Evolutionary conservation across 192 early-diverging fungal genomes (phyloP), one percentile per base, ranked within the genome.

Genomic region (Coemansia sp.): DNA sequence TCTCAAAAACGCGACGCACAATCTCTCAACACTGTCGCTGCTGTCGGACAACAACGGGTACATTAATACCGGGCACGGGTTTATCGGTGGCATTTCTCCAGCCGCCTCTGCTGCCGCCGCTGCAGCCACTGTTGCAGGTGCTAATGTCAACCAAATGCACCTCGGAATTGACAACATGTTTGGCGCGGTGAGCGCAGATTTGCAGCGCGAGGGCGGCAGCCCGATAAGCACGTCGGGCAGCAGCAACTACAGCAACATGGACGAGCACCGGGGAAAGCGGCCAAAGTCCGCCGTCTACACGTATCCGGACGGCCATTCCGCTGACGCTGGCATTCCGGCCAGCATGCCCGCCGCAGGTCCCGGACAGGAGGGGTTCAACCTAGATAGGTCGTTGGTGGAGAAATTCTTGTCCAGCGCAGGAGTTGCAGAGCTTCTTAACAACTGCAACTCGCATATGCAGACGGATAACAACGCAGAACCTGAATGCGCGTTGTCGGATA

Each of bases 1-100:
- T 17, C 48, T 68, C 15, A 46, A 45, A 20, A 40, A 54, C 5
- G 44, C 63, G 19, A 57, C 63, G 2, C 62, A 51, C 12, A 64
- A 74, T 15, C 52, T 67, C 7, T 74, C 70, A 0, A 30, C 70
- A 1, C 17, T 74, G 25, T 74, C 70, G 36, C 9, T 67, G 27
- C 40, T 74, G 9, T 53, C 70, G 1, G 50, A 62, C 29, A 36
- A 19, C 27, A 14, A 20, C 25, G 41, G 29, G n/a, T 48, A 59
- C 14, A 9, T 15, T n/a, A 35, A 5, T 11, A 30, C n/a, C 38
- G 26, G 49, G 5, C 20, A 53, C 11, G 44, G 21, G 10, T 30
- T 31, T 29, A 26, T 46, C 0, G 21, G 43, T 10, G 50, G 21
- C 31, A 49, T 38, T n/a, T n/a, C n/a, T n/a, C n/a, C n/a, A 23